Base-by-base conservation (phyloP, 2,329 filamentous ascomycete genomes). In the Trichoderma sp. region DNA sequence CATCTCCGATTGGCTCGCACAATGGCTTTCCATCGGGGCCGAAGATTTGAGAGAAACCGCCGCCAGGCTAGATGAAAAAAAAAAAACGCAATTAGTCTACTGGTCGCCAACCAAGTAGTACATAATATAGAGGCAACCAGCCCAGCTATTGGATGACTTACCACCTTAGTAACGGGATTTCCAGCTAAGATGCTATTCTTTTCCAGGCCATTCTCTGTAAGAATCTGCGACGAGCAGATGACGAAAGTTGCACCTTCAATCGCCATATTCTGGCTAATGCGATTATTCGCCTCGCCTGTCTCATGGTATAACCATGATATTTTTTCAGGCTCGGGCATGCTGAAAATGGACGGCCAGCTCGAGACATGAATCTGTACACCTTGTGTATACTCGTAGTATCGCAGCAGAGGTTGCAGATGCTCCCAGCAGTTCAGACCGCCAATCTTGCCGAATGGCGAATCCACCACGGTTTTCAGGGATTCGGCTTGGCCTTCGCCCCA, bases 401-500 rank as follows among this genome's bases (percentile, higher is more conserved):
- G 67, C 27, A 70, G 57, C 34, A 70, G 34, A 27, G 61, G 61
- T 15, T 13, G 34, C 25, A 64, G 35, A 45, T 64, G 61, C 72
- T 84, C 83, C 84, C 84, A 86, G 77, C 84, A 86, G 73, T 84
- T 85, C 66, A 87, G 76, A 34, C 84, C 81, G 13, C 85, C 85
- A 32, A 87, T 74, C 2, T 81, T 79, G 12, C 84, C 84, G 48
- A 86, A 81, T 22, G 81, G 80, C 0, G 81, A 82, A 65, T 83
- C 77, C 35, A 82, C 78, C 1, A 86, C 84, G 2, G 81, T 83
- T 60, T 80, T 74, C 32, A 84, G 80, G n/a, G 84, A 82, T 67
- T 86, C 82, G 4, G 84, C 85, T 0, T 82, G 80, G 7, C 82
- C 84, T 61, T 87, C 85, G 3, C 85, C 85, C 70, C 85, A 87